phyloP scores from a whole-genome alignment of 2,329 filamentous ascomycete species.

The Penicillium sp. region DNA sequence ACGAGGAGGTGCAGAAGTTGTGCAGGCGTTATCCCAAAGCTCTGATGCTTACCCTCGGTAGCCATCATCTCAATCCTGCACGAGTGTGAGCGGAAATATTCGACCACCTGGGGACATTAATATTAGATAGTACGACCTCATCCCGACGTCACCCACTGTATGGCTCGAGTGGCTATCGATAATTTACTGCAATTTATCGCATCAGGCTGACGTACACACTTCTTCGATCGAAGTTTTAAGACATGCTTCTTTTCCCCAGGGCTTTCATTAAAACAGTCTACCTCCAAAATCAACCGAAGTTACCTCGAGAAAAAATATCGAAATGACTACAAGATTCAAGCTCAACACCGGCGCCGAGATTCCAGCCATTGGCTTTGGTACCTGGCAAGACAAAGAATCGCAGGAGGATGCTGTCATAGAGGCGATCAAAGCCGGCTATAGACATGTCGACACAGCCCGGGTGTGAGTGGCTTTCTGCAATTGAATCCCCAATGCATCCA shows the following conservation, averaged over 20 bases:
- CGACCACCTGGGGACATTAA: no score
- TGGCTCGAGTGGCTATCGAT: background rate
- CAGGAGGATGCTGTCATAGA: conserved; percentile 48
- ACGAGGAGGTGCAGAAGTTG: conserved; percentile 38
- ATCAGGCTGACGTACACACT: background rate
- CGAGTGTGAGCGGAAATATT: no score
- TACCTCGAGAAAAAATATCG: background rate
- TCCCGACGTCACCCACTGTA: conserved; percentile 8
- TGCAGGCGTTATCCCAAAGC: conserved; percentile 11
- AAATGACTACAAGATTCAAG: conserved; percentile 37
- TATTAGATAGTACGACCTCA: background rate
- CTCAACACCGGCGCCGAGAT: conserved; percentile 48
- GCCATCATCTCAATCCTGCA: background rate
- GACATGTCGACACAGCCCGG: conserved; percentile 51
- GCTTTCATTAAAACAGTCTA: no score
- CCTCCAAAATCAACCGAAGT: no score
- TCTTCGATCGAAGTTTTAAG: background rate
- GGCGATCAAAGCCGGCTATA: conserved; percentile 49
- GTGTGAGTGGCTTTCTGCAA: conserved; percentile 29
- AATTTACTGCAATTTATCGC: background rate
- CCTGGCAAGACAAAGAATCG: conserved; percentile 50
- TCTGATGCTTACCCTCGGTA: background rate
- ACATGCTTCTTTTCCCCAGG: background rate
- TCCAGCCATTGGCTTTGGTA: conserved; percentile 50
- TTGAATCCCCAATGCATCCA: background rate